phyloP scores from a whole-genome alignment of 108 stramenopile genomes.

The Cyclostephanos tholiformis region DNA sequence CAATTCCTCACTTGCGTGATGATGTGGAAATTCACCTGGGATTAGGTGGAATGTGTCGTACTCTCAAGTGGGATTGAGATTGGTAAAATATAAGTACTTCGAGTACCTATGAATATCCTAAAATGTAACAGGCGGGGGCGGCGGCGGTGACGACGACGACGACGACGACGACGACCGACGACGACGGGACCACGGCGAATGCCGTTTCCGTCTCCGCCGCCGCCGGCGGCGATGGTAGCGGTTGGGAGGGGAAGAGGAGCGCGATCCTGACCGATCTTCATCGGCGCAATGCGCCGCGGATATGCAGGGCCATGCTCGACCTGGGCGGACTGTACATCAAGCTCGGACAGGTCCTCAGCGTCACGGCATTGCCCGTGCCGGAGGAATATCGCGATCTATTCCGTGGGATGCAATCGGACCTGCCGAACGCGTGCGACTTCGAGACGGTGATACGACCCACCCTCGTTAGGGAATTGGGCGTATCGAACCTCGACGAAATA shows the following conservation, averaged over 20 bases:
- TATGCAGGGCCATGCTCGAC: constrained; percentile 68
- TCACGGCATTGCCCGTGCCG: constrained; percentile 73
- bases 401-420: constrained; percentile 77
- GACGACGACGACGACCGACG: neutral
- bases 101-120: too few relatives aligned
- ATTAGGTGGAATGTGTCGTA: too few relatives aligned
- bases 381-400: constrained; percentile 64
- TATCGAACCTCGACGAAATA: constrained; percentile 60
- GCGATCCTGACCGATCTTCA: constrained; percentile 46
- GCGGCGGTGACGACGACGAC: too few relatives aligned
- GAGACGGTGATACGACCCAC: constrained; percentile 65
- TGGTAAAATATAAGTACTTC: too few relatives aligned
- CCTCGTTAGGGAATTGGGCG: constrained; percentile 64
- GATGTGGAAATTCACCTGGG: too few relatives aligned
- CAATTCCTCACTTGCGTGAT: too few relatives aligned
- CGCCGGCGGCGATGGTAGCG: constrained; percentile 11
- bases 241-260: constrained; percentile 19
- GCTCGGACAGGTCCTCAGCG: constrained; percentile 89
- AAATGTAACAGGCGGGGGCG: too few relatives aligned
- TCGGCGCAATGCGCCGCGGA: constrained; percentile 64
- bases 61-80: too few relatives aligned
- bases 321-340: constrained; percentile 94
- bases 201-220: constrained; percentile 10
- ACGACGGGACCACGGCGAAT: constrained; percentile 14
- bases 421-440: constrained; percentile 76